These are phyloP conservation scores for Xylaria bambusicola DNA, from an alignment of 495 filamentous ascomycete species.

Conservation along the genomic window DNA sequence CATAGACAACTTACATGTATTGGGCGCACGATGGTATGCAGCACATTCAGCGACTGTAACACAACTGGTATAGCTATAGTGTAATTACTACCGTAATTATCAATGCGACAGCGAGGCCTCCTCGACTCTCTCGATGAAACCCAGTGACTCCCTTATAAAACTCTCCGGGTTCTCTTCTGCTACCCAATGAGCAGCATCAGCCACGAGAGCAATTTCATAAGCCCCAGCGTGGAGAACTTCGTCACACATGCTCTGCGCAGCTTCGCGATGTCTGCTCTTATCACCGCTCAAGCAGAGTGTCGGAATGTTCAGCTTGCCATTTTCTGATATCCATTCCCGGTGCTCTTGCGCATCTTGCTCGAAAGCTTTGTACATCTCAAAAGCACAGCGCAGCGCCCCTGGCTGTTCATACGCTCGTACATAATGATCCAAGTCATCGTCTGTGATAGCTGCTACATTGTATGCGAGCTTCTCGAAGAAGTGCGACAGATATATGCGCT, in stretches of 20 bases:
- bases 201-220: constrained; percentile 28
- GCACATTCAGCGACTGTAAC: no score
- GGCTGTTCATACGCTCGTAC: constrained; percentile 37
- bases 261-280: constrained; percentile 26
- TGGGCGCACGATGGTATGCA: no score
- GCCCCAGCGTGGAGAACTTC: constrained; percentile 38
- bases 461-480: constrained; percentile 44
- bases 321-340: constrained; percentile 32
- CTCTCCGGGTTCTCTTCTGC: constrained; percentile 44
- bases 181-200: constrained; percentile 40
- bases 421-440: constrained; percentile 43
- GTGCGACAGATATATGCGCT: constrained; percentile 47
- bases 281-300: constrained; percentile 40
- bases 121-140: background rate
- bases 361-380: constrained; percentile 46
- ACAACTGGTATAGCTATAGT: no score
- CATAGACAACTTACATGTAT: no score
- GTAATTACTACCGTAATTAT: no score
- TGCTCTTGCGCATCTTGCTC: constrained; percentile 43
- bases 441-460: constrained; percentile 39
- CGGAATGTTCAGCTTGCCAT: constrained; percentile 45
- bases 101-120: no score
- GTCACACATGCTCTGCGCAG: constrained; percentile 33
- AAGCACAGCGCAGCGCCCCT: constrained; percentile 42
- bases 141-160: constrained; percentile 32